Evolutionary conservation across 2,329 filamentous ascomycete genomes (phyloP), one percentile per base, ranked within the genome.

Genomic region (Diaporthe aspalathi): DNA sequence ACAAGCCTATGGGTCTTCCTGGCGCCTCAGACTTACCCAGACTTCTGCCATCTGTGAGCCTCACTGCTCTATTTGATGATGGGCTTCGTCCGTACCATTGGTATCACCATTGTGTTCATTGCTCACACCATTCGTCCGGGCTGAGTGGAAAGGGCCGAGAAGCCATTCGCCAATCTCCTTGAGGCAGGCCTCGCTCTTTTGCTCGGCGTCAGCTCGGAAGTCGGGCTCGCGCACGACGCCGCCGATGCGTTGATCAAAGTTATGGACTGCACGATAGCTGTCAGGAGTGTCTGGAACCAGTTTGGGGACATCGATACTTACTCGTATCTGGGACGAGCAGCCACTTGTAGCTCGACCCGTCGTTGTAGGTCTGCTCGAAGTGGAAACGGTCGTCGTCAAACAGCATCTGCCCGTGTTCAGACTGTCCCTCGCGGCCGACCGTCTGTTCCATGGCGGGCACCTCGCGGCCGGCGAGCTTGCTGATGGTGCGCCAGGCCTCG

Each of bases 401-500:
- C 20, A 54, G 57, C 68, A 70, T 49, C 38, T 70, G 47, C 20
- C 68, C 68, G n/a, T 65, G 60, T 14, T 56, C 68, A 2, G 49
- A 45, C 35, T 56, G 68, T n/a, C 35, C 57, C 47, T 70, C 68
- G 16, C 68, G 57, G 17, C 68, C 68, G 1, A 70, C 68, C 1
- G 57, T 22, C 17, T 62, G 60, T 29, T 70, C 68, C 57, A 63
- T 65, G 14, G 45, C 20, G 40, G 68, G 68, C 0, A 56, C 22
- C 24, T 70, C 68, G n/a, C 68, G 68, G 11, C 68, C 68, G 17
- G 68, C 56, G 20, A 70, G 47, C 57, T 66, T 66, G 57, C 68
- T 54, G 68, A 70, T 70, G 57, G 68, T 70, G 49, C 68, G 68
- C 68, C 68, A 70, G 38, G 68, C 68, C 49, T 70, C 68, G 49